Evolutionary conservation across 345 rosid genomes (phyloP), one percentile per base, ranked within the genome.

Genomic region (Iberis pinnata): DNA sequence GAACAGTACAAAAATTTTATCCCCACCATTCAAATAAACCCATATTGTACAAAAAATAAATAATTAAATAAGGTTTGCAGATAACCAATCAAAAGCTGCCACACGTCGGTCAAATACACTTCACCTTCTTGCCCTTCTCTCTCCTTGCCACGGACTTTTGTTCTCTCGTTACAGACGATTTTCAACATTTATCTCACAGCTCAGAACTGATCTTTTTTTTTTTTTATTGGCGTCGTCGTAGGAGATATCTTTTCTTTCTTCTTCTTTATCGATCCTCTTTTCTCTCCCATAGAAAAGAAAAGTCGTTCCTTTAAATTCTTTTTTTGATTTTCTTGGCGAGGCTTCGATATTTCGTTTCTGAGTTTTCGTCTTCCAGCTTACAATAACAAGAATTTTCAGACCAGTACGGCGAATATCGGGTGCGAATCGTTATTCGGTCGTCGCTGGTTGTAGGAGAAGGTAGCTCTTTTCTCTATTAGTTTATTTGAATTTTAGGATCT

Each of bases 341-440:
- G 43, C 58, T 68, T 48, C 24, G 64, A 43, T 56, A 54, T 64
- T 53, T 12, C 65, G 44, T 68, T 64, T 43, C 61, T 65, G 77
- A 81, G 72, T 66, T 70, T 40, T n/a, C 61, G 13, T 67, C 40
- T 58, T 56, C 56, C 37, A 51, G 53, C 18, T 41, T 25, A 27
- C 15, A 14, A 53, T 65, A 58, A 46, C 60, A 40, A 47, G 2
- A 9, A 18, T n/a, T 24, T 46, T 33, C 38, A 10, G 12, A 31
- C 61, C 33, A 53, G 29, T 24, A 24, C 27, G 27, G 4, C 1
- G 58, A 52, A 55, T 58, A 70, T 69, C 70, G 70, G 67, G 60
- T 63, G 70, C 58, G 47, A 61, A 40, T 45, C 71, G 58, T 66
- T 50, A n/a, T 26, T 46, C 49, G 22, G 19, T 49, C 60, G 43